A percentile compares a stretch with the other conserved stretches of the same genome.
Conservation (phyloP, 2,329 filamentous ascomycete species). For the Cladobotryum mycophilum region DNA sequence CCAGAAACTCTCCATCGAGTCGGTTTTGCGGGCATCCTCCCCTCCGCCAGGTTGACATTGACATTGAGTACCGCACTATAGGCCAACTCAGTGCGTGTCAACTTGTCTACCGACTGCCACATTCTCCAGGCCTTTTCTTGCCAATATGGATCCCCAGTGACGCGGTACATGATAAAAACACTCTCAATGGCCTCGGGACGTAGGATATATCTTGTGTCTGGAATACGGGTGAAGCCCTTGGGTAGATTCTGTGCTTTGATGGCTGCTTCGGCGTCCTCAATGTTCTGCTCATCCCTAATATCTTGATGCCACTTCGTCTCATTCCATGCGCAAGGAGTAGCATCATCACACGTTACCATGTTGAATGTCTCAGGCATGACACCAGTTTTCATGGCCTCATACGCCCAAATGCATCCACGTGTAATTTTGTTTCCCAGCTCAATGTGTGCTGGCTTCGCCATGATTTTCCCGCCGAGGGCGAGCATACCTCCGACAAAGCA, state of each 20-base stretch:
- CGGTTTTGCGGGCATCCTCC: conserved; percentile 34
- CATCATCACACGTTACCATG: conserved; percentile 33
- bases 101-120: conserved; percentile 55
- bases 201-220: conserved; percentile 54
- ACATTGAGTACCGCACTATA: conserved; percentile 43
- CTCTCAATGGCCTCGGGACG: conserved; percentile 73
- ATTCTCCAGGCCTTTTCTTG: conserved; percentile 66
- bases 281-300: conserved; percentile 28
- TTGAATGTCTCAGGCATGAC: conserved; percentile 47
- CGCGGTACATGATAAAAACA: conserved; percentile 67
- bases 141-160: conserved; percentile 59
- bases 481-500: conserved; percentile 48
- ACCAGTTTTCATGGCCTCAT: conserved; percentile 39
- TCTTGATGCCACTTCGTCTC: conserved; percentile 52
- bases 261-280: conserved; percentile 40
- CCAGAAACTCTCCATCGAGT: conserved; percentile 66
- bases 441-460: conserved; percentile 38
- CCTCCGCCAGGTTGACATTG: conserved; percentile 12
- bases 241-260: conserved; percentile 31
- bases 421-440: conserved; percentile 38
- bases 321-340: conserved; percentile 28
- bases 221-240: conserved; percentile 47
- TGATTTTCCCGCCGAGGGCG: conserved; percentile 41
- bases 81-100: conserved; percentile 48
- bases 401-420: conserved; percentile 45